Evolutionary conservation across 2,329 filamentous ascomycete species (phyloP).

Genomic region (Diaporthe batatas): DNA sequence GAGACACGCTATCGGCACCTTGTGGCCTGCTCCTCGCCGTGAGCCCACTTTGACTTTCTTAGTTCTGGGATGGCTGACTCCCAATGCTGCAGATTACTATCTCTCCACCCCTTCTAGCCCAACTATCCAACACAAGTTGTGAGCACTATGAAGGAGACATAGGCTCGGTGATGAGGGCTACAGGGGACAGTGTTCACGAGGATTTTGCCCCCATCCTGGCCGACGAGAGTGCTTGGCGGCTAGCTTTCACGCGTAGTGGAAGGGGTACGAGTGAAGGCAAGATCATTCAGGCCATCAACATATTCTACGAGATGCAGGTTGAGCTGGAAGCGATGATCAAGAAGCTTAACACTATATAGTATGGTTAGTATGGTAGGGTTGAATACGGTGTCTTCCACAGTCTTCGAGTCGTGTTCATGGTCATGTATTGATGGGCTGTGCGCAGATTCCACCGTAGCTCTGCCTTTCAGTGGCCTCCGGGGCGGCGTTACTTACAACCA

Average conservation of each 20-base stretch:
- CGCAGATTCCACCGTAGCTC: background rate
- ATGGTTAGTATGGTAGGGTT: background rate
- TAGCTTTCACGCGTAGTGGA: constrained; percentile 63
- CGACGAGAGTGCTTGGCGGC: constrained; percentile 62
- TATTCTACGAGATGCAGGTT: constrained; percentile 69
- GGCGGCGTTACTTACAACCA: background rate
- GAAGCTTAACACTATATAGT: background rate
- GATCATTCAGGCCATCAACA: constrained; percentile 67
- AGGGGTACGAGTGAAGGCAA: constrained; percentile 64
- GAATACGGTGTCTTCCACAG: background rate
- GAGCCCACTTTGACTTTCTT: no score
- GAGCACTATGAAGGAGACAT: constrained; percentile 50
- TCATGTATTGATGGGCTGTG: background rate
- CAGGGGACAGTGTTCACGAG: constrained; percentile 28
- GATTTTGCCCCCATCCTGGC: constrained; percentile 8
- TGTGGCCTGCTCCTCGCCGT: no score
- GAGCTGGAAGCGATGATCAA: constrained; percentile 57
- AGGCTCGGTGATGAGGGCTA: constrained; percentile 48
- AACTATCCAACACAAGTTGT: constrained; percentile 57
- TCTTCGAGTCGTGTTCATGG: background rate
- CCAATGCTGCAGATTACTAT: constrained; percentile 61
- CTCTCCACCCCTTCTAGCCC: constrained; percentile 63
- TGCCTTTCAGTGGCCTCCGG: background rate
- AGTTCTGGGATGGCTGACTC: no score
- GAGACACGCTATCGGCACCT: no score